Evolutionary conservation across 257 asterid species (phyloP).

Genomic region (Coffea canephora): DNA sequence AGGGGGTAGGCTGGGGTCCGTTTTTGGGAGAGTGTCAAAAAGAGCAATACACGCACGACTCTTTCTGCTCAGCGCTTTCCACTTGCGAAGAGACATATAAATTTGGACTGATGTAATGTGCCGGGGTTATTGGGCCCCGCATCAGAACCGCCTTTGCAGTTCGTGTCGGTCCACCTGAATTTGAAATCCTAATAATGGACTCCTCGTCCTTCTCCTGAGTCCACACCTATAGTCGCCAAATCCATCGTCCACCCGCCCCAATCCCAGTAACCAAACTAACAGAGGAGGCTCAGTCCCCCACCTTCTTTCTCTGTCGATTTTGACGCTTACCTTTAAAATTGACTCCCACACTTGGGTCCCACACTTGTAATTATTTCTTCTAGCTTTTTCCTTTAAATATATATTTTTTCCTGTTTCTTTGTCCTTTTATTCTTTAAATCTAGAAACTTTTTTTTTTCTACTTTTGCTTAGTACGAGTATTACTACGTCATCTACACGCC

Average conservation of each 20-base stretch:
- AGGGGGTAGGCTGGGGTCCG: neutral
- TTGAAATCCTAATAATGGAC: neutral
- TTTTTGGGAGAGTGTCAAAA: neutral
- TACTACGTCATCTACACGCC: conserved; percentile 22
- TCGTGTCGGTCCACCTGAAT: neutral
- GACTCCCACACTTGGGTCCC: neutral
- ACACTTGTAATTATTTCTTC: conserved; percentile 16
- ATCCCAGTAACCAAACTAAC: neutral
- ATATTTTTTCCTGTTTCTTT: conserved; percentile 11
- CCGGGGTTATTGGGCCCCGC: conserved; percentile 18
- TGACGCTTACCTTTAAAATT: conserved; percentile 8
- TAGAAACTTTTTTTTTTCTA: neutral
- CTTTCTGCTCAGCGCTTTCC: neutral
- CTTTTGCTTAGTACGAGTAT: neutral
- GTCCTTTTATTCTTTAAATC: neutral
- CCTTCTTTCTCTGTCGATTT: neutral
- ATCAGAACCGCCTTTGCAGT: neutral
- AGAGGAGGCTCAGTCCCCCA: no score
- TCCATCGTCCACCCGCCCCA: neutral
- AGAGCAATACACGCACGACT: neutral
- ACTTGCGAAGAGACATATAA: neutral
- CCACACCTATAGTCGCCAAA: no score
- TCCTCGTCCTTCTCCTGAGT: neutral
- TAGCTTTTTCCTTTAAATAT: conserved; percentile 9
- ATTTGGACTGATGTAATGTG: neutral